A percentile compares a stretch with the other conserved stretches of the same genome.
phyloP scores from a whole-genome alignment of 164 flowering plant genomes.

The Chimonanthus salicifolius region DNA sequence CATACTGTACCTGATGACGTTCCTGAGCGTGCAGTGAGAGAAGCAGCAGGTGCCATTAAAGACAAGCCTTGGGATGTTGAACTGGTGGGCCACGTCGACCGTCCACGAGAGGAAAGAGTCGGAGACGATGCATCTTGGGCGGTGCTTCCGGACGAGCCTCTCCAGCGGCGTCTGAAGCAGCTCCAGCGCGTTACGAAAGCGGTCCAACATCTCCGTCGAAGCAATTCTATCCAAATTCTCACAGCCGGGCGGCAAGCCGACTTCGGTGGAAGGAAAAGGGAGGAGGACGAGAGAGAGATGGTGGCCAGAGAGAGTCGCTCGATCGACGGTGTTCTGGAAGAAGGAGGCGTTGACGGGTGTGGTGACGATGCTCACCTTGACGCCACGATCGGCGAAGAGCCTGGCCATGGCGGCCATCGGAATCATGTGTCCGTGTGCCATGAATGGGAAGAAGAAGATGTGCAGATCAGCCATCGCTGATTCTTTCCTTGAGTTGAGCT shows the following conservation, averaged over 20 bases:
- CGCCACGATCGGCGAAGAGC: constrained; percentile 26
- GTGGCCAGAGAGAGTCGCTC: not conserved
- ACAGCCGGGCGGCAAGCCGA: constrained; percentile 9
- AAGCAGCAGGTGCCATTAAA: constrained; percentile 27
- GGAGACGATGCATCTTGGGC: constrained; percentile 30
- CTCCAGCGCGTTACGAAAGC: constrained; percentile 16
- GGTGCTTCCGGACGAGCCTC: constrained; percentile 16
- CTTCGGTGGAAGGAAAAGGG: constrained; percentile 1
- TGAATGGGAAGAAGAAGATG: constrained; percentile 21
- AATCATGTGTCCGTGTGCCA: constrained; percentile 26
- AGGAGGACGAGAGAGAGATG: not conserved
- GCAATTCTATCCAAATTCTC: constrained; percentile 9
- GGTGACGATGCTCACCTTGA: constrained; percentile 38
- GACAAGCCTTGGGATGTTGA: constrained; percentile 28
- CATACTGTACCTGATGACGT: too few relatives aligned
- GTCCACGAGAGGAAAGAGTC: constrained; percentile 34
- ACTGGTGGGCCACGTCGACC: constrained; percentile 17
- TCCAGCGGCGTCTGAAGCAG: constrained; percentile 24
- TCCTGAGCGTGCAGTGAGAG: constrained; percentile 9
- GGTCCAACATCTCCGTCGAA: constrained; percentile 2
- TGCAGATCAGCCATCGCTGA: not conserved
- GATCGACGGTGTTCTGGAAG: constrained; percentile 9
- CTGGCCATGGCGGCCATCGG: constrained; percentile 54
- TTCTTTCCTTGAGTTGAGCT: too few relatives aligned
- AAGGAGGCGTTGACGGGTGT: constrained; percentile 41